Evolutionary conservation across 2,329 filamentous ascomycete species (phyloP).

Genomic region (Myriosclerotinia scirpicola): DNA sequence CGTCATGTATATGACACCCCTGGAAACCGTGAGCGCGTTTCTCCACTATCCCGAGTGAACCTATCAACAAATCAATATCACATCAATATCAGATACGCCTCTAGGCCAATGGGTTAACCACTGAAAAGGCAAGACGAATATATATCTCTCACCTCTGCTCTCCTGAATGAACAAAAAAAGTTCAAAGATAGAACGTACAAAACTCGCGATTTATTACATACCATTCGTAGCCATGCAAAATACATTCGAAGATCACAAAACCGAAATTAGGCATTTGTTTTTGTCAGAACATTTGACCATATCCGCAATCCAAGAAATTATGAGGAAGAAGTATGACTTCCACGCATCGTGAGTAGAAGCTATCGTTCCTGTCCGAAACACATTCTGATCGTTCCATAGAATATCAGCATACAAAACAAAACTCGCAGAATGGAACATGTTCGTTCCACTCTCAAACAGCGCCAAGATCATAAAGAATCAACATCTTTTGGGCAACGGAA

Average conservation of each 20-base stretch:
- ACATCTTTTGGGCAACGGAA: slow-evolving; percentile 4
- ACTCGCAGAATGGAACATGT: slow-evolving; percentile 23
- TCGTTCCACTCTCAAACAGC: slow-evolving; percentile 12
- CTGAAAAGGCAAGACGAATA: not conserved
- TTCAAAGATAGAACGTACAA: not conserved
- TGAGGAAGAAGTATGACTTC: slow-evolving; percentile 21
- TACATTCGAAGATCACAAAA: slow-evolving; percentile 19
- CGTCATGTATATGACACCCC: slow-evolving; percentile 23
- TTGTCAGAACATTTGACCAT: slow-evolving; percentile 16
- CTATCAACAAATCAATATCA: slow-evolving; percentile 21
- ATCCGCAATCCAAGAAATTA: slow-evolving; percentile 22
- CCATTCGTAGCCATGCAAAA: slow-evolving; percentile 18
- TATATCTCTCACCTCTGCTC: slow-evolving; percentile 16
- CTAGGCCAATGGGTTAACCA: slow-evolving; percentile 2
- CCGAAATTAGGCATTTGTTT: slow-evolving; percentile 20
- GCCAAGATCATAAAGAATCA: slow-evolving; percentile 13
- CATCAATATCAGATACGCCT: slow-evolving; percentile 13
- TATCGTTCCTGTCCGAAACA: not conserved
- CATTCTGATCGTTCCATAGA: slow-evolving; percentile 4
- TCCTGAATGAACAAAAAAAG: not conserved
- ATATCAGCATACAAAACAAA: slow-evolving; percentile 23
- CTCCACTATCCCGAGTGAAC: slow-evolving; percentile 17
- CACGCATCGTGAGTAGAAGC: slow-evolving; percentile 15
- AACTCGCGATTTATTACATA: not conserved
- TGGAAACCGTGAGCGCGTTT: slow-evolving; percentile 21